These are phyloP conservation scores for Geranium brycei DNA, from an alignment of 345 rosid genomes.

Conservation along the genomic window DNA sequence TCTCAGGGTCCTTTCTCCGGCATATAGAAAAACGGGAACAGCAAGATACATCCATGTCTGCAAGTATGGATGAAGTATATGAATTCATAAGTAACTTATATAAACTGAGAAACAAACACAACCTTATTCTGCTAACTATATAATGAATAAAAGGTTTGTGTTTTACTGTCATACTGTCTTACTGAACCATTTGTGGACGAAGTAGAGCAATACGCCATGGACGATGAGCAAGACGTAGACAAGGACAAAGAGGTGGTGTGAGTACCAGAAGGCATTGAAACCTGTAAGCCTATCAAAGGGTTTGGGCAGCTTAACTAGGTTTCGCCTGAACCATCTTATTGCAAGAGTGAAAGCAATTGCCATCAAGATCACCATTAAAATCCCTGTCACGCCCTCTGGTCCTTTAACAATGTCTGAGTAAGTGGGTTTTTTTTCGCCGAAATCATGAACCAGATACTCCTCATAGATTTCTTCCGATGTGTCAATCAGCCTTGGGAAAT, in stretches of 20 bases:
- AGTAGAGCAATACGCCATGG: constrained; percentile 52
- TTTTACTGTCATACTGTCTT: constrained; percentile 27
- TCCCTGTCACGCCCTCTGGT: constrained; percentile 38
- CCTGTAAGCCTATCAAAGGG: constrained; percentile 34
- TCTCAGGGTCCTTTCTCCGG: constrained; percentile 37
- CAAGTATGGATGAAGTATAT: background rate
- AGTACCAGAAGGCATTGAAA: constrained; percentile 49
- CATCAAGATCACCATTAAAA: constrained; percentile 44
- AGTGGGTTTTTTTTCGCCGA: constrained; percentile 40
- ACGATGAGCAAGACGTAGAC: constrained; percentile 41
- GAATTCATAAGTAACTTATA: background rate
- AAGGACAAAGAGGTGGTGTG: constrained; percentile 39
- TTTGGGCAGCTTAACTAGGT: constrained; percentile 24
- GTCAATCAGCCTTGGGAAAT: constrained; percentile 37
- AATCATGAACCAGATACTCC: constrained; percentile 28
- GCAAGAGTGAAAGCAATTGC: constrained; percentile 39
- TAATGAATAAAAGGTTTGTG: background rate
- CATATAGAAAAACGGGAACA: constrained; percentile 33
- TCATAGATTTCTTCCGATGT: constrained; percentile 21
- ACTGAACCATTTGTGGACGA: constrained; percentile 22
- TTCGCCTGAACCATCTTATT: constrained; percentile 46
- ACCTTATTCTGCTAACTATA: background rate
- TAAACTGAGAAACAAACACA: background rate
- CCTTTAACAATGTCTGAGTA: constrained; percentile 33
- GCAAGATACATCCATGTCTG: constrained; percentile 55